Percentiles rank a stretch among this genome's conserved stretches.
Evolutionary conservation across 768 basidiomycete species (phyloP).

Genomic region (Termitomyces sp.): DNA sequence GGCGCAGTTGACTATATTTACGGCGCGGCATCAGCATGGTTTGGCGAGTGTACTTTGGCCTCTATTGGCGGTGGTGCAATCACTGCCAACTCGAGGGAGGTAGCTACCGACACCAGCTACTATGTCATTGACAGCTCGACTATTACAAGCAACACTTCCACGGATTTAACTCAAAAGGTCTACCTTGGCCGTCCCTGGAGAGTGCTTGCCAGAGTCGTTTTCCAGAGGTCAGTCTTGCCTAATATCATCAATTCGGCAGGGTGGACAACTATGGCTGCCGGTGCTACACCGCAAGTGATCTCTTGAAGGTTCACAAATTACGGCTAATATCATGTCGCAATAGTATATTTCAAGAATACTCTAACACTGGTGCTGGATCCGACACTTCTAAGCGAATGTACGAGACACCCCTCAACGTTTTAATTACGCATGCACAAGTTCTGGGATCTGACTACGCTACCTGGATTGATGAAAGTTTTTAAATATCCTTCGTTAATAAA

Average conservation of each 20-base stretch:
- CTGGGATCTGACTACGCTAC: constrained; percentile 16
- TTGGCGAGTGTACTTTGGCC: constrained; percentile 22
- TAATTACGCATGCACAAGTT: constrained; percentile 16
- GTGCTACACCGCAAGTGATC: constrained; percentile 18
- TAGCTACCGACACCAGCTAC: constrained; percentile 15
- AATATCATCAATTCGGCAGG: constrained; percentile 19
- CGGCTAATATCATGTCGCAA: not conserved
- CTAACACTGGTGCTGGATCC: constrained; percentile 21
- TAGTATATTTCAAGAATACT: constrained; percentile 20
- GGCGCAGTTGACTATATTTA: constrained; percentile 25
- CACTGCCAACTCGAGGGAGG: constrained; percentile 20
- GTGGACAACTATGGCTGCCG: constrained; percentile 19
- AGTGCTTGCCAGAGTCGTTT: constrained; percentile 20
- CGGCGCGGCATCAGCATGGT: constrained; percentile 21
- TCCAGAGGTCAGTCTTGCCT: constrained; percentile 19
- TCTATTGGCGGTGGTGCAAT: constrained; percentile 21
- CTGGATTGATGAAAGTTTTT: constrained; percentile 19
- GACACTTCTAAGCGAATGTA: constrained; percentile 17
- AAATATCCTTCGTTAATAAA: not conserved
- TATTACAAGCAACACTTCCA: constrained; percentile 14
- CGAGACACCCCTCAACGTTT: constrained; percentile 15
- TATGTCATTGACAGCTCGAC: constrained; percentile 22
- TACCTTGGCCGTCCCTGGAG: constrained; percentile 17
- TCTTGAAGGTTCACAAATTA: not conserved
- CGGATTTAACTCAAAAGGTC: constrained; percentile 15